Conservation (phyloP, 129 eudicot genomes). For the Tanacetum coccineum region DNA sequence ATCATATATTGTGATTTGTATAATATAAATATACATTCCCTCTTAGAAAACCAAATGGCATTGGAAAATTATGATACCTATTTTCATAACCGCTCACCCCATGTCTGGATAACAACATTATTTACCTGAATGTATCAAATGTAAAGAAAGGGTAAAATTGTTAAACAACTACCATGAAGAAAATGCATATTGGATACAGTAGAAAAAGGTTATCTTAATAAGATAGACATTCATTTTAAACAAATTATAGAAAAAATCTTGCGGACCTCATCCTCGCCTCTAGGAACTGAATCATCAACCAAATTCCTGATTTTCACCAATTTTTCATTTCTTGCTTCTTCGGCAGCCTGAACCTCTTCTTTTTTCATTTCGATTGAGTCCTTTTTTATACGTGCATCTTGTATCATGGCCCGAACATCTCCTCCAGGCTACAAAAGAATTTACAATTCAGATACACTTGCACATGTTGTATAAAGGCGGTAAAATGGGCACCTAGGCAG, state of each 20-base stretch:
- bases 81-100: too few species aligned
- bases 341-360: constrained; percentile 65
- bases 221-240: too few species aligned
- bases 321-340: constrained; percentile 46
- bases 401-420: constrained; percentile 56
- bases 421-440: constrained; percentile 47
- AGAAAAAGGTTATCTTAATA: too few species aligned
- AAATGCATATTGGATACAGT: too few species aligned
- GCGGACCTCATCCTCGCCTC: constrained; percentile 72
- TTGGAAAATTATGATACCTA: too few species aligned
- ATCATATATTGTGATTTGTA: background rate
- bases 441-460: too few species aligned
- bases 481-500: too few species aligned
- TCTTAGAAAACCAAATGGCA: too few species aligned
- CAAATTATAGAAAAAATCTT: background rate
- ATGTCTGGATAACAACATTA: constrained; percentile 60
- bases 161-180: too few species aligned
- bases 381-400: constrained; percentile 55
- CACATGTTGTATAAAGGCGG: too few species aligned
- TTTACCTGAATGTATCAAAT: constrained; percentile 44
- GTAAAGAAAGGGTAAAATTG: too few species aligned
- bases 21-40: too few species aligned
- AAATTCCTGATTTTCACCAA: constrained; percentile 64
- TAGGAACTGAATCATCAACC: constrained; percentile 89
- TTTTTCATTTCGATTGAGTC: constrained; percentile 43